These are phyloP conservation scores for Cladorrhinum samala DNA, from an alignment of 495 filamentous ascomycete species.

Conservation along the genomic window DNA sequence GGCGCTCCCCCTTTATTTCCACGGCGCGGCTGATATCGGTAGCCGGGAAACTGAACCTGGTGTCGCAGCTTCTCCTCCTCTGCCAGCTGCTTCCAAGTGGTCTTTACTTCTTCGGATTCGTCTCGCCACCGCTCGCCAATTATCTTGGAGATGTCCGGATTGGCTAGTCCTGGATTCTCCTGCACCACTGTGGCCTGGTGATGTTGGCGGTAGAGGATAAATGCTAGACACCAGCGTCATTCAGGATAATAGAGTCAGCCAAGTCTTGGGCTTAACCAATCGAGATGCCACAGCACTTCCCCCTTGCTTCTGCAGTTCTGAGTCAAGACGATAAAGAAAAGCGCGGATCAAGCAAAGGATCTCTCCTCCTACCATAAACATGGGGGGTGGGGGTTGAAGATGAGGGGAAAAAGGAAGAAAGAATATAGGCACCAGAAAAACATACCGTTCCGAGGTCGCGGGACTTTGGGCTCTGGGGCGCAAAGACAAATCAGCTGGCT, in stretches of 20 bases:
- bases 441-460: slow-evolving; percentile 91
- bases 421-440: slow-evolving; percentile 24
- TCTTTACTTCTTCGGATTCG: slow-evolving; percentile 67
- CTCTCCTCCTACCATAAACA: too few species aligned
- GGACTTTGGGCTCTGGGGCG: slow-evolving; percentile 88
- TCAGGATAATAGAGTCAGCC: too few species aligned
- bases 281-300: background rate
- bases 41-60: slow-evolving; percentile 84
- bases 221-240: too few species aligned
- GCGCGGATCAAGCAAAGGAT: background rate
- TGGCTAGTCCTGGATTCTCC: slow-evolving; percentile 81
- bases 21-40: slow-evolving; percentile 87
- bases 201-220: slow-evolving; percentile 95
- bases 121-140: slow-evolving; percentile 89
- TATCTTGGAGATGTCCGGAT: slow-evolving; percentile 97
- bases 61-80: slow-evolving; percentile 94
- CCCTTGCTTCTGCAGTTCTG: background rate
- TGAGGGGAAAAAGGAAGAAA: background rate
- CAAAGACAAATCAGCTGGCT: slow-evolving; percentile 73
- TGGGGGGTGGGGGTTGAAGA: too few species aligned
- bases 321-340: background rate
- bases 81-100: slow-evolving; percentile 82
- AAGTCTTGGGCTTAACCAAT: slow-evolving; percentile 14
- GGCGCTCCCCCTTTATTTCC: slow-evolving; percentile 41
- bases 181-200: slow-evolving; percentile 76